Evolutionary conservation across 208 protist species (phyloP).

Genomic region (Naegleria lovaniensis): DNA sequence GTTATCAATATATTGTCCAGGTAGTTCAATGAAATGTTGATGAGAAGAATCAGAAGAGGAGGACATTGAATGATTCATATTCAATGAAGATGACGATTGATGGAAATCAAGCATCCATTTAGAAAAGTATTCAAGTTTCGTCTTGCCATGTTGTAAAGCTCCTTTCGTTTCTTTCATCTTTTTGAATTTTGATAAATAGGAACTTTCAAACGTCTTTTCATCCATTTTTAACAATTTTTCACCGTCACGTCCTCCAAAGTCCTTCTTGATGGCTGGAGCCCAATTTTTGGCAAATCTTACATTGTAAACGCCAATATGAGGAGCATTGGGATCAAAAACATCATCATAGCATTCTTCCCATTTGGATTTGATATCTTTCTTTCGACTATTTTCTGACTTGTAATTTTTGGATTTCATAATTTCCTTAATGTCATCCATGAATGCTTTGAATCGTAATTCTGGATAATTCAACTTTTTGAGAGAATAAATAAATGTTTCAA

Average conservation of each 20-base stretch:
- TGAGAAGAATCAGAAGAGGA: background rate
- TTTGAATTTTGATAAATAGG: background rate
- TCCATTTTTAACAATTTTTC: conserved; percentile 34
- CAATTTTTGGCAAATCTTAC: conserved; percentile 47
- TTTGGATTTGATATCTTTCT: conserved; percentile 20
- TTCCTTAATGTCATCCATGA: conserved; percentile 45
- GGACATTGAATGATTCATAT: background rate
- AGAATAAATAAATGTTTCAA: conserved; percentile 47
- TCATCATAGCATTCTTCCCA: conserved; percentile 41
- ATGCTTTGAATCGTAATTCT: conserved; percentile 60
- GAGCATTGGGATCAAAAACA: conserved; percentile 37
- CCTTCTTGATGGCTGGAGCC: conserved; percentile 26
- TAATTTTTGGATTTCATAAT: conserved; percentile 35
- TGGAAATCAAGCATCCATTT: conserved; percentile 50
- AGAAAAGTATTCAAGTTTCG: conserved; percentile 50
- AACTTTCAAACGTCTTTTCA: conserved; percentile 27
- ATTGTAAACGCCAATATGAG: conserved; percentile 31
- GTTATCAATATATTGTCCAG: conserved; percentile 48
- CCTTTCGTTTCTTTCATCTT: conserved; percentile 36
- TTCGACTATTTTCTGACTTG: background rate
- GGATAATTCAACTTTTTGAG: conserved; percentile 56
- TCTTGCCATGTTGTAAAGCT: conserved; percentile 23
- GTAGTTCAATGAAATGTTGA: conserved; percentile 35
- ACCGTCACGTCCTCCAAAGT: conserved; percentile 34
- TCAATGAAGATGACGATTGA: conserved; percentile 20